A percentile compares a stretch with the other conserved stretches of the same genome.
phyloP scores from a whole-genome alignment of 495 filamentous ascomycete genomes.

The Tuber brumale region DNA sequence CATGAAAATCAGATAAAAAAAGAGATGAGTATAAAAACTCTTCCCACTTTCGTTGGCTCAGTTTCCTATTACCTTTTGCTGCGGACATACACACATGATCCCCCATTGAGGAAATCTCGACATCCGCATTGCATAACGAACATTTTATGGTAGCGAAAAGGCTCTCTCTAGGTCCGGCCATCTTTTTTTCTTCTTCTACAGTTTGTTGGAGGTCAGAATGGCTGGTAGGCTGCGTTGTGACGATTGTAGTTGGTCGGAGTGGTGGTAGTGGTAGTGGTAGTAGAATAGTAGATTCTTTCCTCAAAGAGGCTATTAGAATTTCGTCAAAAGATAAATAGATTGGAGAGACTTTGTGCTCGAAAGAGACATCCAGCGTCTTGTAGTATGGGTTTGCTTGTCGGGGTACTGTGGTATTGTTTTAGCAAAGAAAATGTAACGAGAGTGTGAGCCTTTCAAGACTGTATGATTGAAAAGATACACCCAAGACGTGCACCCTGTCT shows the following conservation, averaged over 20 bases:
- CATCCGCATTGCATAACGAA: constrained; percentile 75
- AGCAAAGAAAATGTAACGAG: constrained; percentile 23
- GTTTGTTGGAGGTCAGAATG: not conserved
- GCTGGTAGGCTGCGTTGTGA: not conserved
- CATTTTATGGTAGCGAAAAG: constrained; percentile 92
- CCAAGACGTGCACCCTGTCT: not conserved
- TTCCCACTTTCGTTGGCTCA: constrained; percentile 7
- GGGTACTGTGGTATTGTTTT: constrained; percentile 2
- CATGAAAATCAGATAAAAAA: not conserved
- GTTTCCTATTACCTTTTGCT: constrained; percentile 27
- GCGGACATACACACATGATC: constrained; percentile 66
- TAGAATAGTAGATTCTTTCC: constrained; percentile 7
- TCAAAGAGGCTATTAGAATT: constrained; percentile 13
- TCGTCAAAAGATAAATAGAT: constrained; percentile 18
- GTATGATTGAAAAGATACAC: not conserved
- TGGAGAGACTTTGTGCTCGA: constrained; percentile 21
- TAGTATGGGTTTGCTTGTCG: constrained; percentile 9
- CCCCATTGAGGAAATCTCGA: constrained; percentile 86
- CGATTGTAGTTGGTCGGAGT: not conserved
- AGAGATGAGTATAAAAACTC: not conserved
- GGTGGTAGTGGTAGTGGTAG: not conserved
- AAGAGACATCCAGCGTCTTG: constrained; percentile 38
- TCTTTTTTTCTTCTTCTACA: constrained; percentile 33
- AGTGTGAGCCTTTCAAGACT: constrained; percentile 11
- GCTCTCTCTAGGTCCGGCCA: constrained; percentile 54